A percentile compares a stretch with the other conserved stretches of the same genome.
Evolutionary conservation across 1,139 yeast genomes (phyloP).

Genomic region (Debaryomyces robertsiae): DNA sequence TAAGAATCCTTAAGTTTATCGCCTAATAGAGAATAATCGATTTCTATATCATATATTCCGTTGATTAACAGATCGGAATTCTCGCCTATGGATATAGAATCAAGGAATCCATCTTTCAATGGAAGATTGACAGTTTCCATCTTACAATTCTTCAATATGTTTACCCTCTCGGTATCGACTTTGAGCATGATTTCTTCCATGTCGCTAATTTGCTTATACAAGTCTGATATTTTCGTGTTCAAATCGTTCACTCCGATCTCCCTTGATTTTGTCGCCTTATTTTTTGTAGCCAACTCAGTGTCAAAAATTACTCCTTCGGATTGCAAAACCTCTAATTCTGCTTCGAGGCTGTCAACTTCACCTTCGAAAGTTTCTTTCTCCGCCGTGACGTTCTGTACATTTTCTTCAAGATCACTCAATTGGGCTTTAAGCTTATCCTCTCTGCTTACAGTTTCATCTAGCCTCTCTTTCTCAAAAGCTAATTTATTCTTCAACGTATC

Average conservation of each 20-base stretch:
- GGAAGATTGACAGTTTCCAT: constrained; percentile 73
- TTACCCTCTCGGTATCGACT: constrained; percentile 58
- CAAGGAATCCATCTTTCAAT: constrained; percentile 55
- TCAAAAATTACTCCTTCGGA: constrained; percentile 39
- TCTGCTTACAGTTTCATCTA: constrained; percentile 52
- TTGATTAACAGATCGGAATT: constrained; percentile 41
- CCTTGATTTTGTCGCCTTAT: constrained; percentile 27
- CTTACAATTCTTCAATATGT: constrained; percentile 71
- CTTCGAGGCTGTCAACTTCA: constrained; percentile 48
- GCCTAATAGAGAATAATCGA: constrained; percentile 59
- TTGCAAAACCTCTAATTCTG: constrained; percentile 48
- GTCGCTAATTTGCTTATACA: constrained; percentile 36
- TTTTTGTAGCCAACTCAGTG: constrained; percentile 27
- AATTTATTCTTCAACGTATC: constrained; percentile 63
- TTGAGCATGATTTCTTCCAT: constrained; percentile 59
- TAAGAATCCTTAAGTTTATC: constrained; percentile 44
- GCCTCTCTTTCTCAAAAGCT: constrained; percentile 62
- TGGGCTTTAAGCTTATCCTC: constrained; percentile 38
- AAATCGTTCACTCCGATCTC: constrained; percentile 40
- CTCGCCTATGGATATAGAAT: constrained; percentile 52
- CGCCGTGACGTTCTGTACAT: constrained; percentile 30
- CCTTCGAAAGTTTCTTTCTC: constrained; percentile 36
- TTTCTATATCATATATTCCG: constrained; percentile 48
- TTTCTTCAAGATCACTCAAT: constrained; percentile 33
- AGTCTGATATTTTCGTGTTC: constrained; percentile 29